phyloP scores from a whole-genome alignment of 208 protist genomes.

The Tritrichomonas musculus region DNA sequence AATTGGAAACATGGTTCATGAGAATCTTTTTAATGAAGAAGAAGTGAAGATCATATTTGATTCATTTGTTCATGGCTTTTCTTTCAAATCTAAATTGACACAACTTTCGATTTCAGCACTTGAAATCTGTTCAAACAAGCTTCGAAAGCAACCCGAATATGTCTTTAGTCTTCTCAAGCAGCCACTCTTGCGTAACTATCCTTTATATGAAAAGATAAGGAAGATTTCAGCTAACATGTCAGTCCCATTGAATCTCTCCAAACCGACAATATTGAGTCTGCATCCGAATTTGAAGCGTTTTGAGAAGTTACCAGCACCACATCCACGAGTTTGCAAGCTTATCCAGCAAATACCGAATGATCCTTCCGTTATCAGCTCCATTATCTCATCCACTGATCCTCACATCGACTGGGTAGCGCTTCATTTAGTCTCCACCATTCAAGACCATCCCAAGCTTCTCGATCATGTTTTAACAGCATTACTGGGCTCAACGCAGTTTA shows the following conservation, averaged over 20 bases:
- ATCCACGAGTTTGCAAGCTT: neutral
- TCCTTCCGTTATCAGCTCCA: neutral
- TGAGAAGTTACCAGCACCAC: neutral
- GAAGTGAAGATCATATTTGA: neutral
- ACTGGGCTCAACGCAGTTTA: neutral
- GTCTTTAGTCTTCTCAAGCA: too few relatives aligned
- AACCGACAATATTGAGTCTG: neutral
- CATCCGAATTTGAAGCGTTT: neutral
- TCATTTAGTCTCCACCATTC: neutral
- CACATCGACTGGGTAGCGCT: neutral
- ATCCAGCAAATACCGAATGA: neutral
- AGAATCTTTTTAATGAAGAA: neutral
- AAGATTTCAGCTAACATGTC: neutral
- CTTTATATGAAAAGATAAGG: neutral
- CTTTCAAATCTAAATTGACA: neutral
- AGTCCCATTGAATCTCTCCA: neutral
- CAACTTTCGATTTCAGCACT: neutral
- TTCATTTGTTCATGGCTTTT: neutral
- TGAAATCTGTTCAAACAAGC: neutral
- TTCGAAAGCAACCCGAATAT: neutral
- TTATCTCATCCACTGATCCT: neutral
- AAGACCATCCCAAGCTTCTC: neutral
- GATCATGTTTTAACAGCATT: neutral
- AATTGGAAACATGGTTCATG: neutral
- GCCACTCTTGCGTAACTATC: too few relatives aligned